Evolutionary conservation across 2,329 filamentous ascomycete genomes (phyloP).

Genomic region (Aspergillus viridinutans): DNA sequence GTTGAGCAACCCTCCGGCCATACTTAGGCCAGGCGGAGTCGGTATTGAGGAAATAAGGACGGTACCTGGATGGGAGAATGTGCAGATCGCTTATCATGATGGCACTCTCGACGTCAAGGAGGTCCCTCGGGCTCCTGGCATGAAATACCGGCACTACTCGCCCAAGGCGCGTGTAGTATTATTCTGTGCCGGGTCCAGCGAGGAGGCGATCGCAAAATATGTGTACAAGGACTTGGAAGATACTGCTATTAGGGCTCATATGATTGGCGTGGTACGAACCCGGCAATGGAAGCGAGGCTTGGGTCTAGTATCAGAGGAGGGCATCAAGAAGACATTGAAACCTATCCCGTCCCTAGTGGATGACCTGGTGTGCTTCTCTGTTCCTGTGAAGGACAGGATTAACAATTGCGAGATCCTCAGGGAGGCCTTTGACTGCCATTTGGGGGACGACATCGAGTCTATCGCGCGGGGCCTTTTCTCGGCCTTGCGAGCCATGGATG

Average conservation of each 20-base stretch:
- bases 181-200: slow-evolving; percentile 58
- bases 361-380: slow-evolving; percentile 22
- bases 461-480: slow-evolving; percentile 88
- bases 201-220: slow-evolving; percentile 24
- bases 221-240: slow-evolving; percentile 32
- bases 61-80: slow-evolving; percentile 76
- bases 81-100: slow-evolving; percentile 75
- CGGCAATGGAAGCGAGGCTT: slow-evolving; percentile 33
- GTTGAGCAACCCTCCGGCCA: slow-evolving; percentile 70
- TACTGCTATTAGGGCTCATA: slow-evolving; percentile 24
- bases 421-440: slow-evolving; percentile 61
- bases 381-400: slow-evolving; percentile 22
- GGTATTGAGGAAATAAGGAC: slow-evolving; percentile 71
- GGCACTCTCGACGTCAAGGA: slow-evolving; percentile 60
- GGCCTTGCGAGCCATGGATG: slow-evolving; percentile 78
- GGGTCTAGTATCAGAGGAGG: slow-evolving; percentile 19
- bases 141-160: slow-evolving; percentile 99
- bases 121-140: slow-evolving; percentile 80
- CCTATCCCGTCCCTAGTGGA: slow-evolving; percentile 24
- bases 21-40: slow-evolving; percentile 83
- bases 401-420: slow-evolving; percentile 18
- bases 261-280: slow-evolving; percentile 40
- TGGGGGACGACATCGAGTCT: slow-evolving; percentile 65
- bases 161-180: slow-evolving; percentile 81
- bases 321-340: slow-evolving; percentile 17